Conservation (phyloP, 176 grass and related monocot species). For the Rhynchospora tenuis region DNA sequence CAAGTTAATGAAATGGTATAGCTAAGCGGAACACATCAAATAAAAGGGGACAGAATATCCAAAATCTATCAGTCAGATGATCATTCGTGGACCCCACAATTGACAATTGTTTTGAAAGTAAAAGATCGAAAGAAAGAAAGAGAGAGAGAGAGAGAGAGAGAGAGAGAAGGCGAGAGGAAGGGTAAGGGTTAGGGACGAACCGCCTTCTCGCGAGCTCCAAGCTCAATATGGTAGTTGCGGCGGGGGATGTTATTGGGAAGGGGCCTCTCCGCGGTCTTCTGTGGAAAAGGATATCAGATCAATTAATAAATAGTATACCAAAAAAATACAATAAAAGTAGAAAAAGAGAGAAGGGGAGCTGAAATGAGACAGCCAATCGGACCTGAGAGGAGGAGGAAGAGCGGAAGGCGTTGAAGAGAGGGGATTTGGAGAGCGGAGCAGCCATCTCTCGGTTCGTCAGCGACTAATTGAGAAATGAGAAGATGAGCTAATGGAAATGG, state of each 20-base stretch:
- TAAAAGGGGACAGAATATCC: not conserved
- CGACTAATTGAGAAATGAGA: not conserved
- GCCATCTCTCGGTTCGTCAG: conserved; percentile 25
- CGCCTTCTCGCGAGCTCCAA: conserved; percentile 28
- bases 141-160: no score
- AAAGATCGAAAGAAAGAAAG: not conserved
- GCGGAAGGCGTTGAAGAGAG: conserved; percentile 13
- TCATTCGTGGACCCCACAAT: not conserved
- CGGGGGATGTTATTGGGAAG: not conserved
- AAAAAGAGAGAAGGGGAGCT: not conserved
- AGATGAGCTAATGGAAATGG: no score
- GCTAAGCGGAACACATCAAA: not conserved
- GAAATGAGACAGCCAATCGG: no score
- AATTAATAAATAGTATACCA: no score
- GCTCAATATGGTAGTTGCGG: conserved; percentile 22
- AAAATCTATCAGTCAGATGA: not conserved
- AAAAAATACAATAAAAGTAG: not conserved
- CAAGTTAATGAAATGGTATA: no score
- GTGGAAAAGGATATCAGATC: not conserved
- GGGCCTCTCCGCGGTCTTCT: conserved; percentile 1
- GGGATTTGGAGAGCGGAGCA: conserved; percentile 8
- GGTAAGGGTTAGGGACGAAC: not conserved
- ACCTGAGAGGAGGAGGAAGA: conserved; percentile 24
- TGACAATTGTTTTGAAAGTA: not conserved
- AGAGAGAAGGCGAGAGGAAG: conserved; percentile 4